Evolutionary conservation across 1,284 basidiomycete species (phyloP).

Genomic region (Lignosus rhinocerotis): DNA sequence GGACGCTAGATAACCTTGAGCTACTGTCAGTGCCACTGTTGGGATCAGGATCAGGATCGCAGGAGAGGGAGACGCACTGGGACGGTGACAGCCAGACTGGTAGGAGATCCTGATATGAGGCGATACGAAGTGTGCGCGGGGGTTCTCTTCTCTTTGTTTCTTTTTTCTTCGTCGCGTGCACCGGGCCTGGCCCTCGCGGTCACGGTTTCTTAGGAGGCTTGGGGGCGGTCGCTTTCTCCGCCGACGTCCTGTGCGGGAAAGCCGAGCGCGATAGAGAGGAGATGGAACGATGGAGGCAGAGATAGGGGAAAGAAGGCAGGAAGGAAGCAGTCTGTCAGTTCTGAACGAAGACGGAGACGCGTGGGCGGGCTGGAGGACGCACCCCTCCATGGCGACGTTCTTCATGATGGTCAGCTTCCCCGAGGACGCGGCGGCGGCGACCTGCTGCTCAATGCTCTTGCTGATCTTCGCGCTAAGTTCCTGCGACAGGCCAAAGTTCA

Average conservation of each 20-base stretch:
- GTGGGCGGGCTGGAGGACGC: constrained; percentile 8
- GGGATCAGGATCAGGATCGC: not conserved
- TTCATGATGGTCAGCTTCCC: constrained; percentile 91
- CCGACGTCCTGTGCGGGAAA: constrained; percentile 8
- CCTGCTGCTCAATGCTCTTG: constrained; percentile 85
- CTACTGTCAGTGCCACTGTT: too few species aligned
- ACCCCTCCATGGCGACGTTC: constrained; percentile 53
- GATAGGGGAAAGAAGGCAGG: not conserved
- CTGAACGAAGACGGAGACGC: not conserved
- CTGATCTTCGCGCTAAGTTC: constrained; percentile 86
- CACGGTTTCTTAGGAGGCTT: constrained; percentile 13
- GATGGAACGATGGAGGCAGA: not conserved
- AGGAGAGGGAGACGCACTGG: too few species aligned
- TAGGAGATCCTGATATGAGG: not conserved
- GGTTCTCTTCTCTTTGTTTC: too few species aligned
- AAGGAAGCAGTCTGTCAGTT: not conserved
- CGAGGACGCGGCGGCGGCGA: constrained; percentile 83
- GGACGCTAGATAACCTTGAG: too few species aligned
- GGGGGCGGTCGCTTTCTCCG: constrained; percentile 19
- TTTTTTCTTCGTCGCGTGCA: too few species aligned
- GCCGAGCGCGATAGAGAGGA: not conserved
- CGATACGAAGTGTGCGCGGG: too few species aligned
- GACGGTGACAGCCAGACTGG: not conserved
- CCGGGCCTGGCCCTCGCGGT: too few species aligned
- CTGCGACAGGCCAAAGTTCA: constrained; percentile 40